These are phyloP conservation scores for Daedaleopsis sinensis DNA, from an alignment of 768 basidiomycete species.

Conservation along the genomic window DNA sequence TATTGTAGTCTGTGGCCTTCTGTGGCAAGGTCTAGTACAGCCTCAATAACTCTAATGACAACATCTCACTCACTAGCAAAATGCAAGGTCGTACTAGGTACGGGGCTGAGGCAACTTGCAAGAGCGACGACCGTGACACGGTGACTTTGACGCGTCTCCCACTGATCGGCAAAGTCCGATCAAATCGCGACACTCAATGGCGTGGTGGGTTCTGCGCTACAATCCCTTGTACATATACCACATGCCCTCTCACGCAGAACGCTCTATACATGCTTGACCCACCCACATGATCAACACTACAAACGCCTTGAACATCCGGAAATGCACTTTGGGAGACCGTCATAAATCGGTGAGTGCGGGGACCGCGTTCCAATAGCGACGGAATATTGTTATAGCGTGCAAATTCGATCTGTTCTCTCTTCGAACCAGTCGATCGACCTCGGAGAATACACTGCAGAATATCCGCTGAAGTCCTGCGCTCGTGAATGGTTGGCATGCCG, in stretches of 20 bases:
- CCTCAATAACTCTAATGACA: no score
- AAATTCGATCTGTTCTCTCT: neutral
- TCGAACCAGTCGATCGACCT: neutral
- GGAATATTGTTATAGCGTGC: neutral
- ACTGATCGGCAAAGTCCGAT: no score
- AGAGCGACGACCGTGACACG: no score
- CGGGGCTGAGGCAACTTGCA: no score
- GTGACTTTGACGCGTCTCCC: no score
- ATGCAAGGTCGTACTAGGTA: no score
- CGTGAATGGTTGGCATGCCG: neutral
- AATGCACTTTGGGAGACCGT: neutral
- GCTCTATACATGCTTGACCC: neutral
- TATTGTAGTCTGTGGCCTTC: no score
- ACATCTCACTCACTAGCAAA: no score
- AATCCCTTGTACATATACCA: neutral
- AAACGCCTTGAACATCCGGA: neutral
- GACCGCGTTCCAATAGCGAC: neutral
- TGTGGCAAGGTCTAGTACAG: no score
- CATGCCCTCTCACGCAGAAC: neutral
- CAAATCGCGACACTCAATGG: no score
- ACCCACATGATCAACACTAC: neutral
- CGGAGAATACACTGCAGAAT: neutral
- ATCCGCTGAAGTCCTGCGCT: neutral
- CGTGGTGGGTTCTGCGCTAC: neutral
- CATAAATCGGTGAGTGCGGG: neutral